Evolutionary conservation across 495 filamentous ascomycete species (phyloP).

Genomic region (Aspergillus saccharolyticus): DNA sequence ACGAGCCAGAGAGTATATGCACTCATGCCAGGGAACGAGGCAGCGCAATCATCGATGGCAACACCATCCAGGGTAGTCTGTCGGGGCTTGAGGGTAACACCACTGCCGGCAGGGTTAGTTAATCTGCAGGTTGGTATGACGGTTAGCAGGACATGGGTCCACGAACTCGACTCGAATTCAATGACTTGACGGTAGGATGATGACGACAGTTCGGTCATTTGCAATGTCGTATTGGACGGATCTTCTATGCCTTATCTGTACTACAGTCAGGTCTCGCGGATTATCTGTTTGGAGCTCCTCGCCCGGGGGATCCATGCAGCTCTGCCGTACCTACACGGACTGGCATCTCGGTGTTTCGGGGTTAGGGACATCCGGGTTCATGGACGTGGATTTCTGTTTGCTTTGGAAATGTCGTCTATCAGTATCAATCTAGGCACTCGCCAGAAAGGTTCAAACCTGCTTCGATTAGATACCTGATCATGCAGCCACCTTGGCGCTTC

Average conservation of each 20-base stretch:
- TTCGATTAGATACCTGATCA: no score
- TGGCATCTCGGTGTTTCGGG: not conserved
- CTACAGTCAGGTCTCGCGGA: not conserved
- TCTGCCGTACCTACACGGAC: not conserved
- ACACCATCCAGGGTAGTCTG: not conserved
- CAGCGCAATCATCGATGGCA: not conserved
- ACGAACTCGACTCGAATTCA: not conserved
- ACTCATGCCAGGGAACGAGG: not conserved
- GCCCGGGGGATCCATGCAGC: not conserved
- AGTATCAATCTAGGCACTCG: not conserved
- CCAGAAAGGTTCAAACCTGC: not conserved
- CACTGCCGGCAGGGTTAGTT: not conserved
- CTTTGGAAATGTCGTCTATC: no score
- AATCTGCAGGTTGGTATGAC: not conserved
- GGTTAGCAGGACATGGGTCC: not conserved
- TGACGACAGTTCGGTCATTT: not conserved
- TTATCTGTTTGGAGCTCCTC: not conserved
- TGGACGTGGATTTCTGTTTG: no score
- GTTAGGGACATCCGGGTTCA: not conserved
- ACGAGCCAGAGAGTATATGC: not conserved
- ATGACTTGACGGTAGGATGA: not conserved
- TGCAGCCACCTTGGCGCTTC: no score
- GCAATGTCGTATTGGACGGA: not conserved
- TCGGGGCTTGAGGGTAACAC: not conserved
- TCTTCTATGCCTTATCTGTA: slow-evolving; percentile 1